Evolutionary conservation across 805 yeast genomes (phyloP).

Genomic region (Monosporozyma servazzii): DNA sequence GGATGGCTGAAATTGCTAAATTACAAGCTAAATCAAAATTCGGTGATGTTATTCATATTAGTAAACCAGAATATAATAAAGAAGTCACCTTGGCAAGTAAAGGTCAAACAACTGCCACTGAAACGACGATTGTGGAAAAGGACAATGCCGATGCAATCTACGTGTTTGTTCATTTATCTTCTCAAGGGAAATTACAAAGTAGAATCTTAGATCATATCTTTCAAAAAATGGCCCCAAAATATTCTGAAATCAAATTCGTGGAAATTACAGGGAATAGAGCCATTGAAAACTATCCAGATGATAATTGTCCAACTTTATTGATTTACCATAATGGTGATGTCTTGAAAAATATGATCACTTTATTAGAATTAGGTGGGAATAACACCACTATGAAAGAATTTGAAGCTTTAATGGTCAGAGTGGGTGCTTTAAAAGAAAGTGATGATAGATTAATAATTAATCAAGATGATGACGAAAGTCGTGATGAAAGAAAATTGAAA

Average conservation of each 20-base stretch:
- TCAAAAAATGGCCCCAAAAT: slow-evolving; percentile 50
- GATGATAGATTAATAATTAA: slow-evolving; percentile 62
- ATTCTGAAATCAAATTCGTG: slow-evolving; percentile 77
- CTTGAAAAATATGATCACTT: slow-evolving; percentile 69
- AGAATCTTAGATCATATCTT: slow-evolving; percentile 58
- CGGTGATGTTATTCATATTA: slow-evolving; percentile 69
- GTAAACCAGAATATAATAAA: slow-evolving; percentile 77
- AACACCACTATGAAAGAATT: slow-evolving; percentile 60
- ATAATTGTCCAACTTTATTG: slow-evolving; percentile 83
- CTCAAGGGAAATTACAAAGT: slow-evolving; percentile 62
- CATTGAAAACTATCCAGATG: slow-evolving; percentile 83
- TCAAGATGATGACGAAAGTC: slow-evolving; percentile 48
- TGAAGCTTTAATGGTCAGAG: slow-evolving; percentile 59
- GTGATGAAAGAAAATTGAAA: slow-evolving; percentile 44
- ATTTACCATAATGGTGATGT: slow-evolving; percentile 75
- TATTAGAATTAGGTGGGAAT: slow-evolving; percentile 78
- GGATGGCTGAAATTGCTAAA: slow-evolving; percentile 64
- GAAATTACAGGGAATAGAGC: slow-evolving; percentile 90
- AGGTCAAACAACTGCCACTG: slow-evolving; percentile 4
- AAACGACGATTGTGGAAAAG: slow-evolving; percentile 4
- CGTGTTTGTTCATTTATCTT: slow-evolving; percentile 72
- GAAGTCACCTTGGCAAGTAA: slow-evolving; percentile 80
- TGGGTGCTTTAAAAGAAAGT: slow-evolving; percentile 52
- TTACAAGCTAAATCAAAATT: slow-evolving; percentile 48
- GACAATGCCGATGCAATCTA: slow-evolving; percentile 30